Evolutionary conservation across 129 eudicot genomes (phyloP).

Genomic region (Pittosporum tobira): DNA sequence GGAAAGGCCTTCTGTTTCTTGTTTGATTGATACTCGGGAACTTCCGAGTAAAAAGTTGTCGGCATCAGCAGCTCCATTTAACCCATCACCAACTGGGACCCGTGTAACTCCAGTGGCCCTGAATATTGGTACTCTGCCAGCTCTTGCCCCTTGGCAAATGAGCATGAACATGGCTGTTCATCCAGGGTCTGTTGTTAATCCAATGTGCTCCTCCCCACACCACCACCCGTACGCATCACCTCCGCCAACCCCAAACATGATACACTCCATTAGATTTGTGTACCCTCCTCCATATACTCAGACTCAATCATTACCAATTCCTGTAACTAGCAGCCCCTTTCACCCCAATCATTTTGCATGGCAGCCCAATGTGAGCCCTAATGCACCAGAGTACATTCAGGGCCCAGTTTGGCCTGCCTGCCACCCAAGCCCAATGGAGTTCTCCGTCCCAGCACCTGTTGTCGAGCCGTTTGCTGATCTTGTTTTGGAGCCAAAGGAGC

Average conservation of each 20-base stretch:
- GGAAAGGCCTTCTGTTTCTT: slow-evolving; percentile 29
- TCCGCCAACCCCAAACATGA: slow-evolving; percentile 84
- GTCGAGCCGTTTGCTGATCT: slow-evolving; percentile 52
- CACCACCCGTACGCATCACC: slow-evolving; percentile 86
- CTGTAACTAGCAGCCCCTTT: slow-evolving; percentile 46
- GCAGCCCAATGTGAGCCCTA: slow-evolving; percentile 62
- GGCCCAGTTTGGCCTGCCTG: slow-evolving; percentile 75
- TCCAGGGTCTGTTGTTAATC: slow-evolving; percentile 58
- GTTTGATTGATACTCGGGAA: slow-evolving; percentile 38
- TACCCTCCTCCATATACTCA: slow-evolving; percentile 89
- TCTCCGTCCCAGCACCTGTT: slow-evolving; percentile 65
- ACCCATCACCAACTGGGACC: slow-evolving; percentile 53
- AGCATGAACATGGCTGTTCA: slow-evolving; percentile 92
- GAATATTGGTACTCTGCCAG: slow-evolving; percentile 39
- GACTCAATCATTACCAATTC: slow-evolving; percentile 60
- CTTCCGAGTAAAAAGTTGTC: slow-evolving; percentile 59
- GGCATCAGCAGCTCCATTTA: slow-evolving; percentile 90
- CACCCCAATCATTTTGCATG: slow-evolving; percentile 80
- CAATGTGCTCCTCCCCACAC: slow-evolving; percentile 71
- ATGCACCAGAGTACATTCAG: slow-evolving; percentile 57
- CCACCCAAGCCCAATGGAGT: slow-evolving; percentile 65
- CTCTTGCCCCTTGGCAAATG: slow-evolving; percentile 69
- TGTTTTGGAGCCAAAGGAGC: slow-evolving; percentile 31
- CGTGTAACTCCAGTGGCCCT: slow-evolving; percentile 56
- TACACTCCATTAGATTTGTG: slow-evolving; percentile 71